Evolutionary conservation across 2,329 filamentous ascomycete species (phyloP).

Genomic region (Neospermospora avenae): DNA sequence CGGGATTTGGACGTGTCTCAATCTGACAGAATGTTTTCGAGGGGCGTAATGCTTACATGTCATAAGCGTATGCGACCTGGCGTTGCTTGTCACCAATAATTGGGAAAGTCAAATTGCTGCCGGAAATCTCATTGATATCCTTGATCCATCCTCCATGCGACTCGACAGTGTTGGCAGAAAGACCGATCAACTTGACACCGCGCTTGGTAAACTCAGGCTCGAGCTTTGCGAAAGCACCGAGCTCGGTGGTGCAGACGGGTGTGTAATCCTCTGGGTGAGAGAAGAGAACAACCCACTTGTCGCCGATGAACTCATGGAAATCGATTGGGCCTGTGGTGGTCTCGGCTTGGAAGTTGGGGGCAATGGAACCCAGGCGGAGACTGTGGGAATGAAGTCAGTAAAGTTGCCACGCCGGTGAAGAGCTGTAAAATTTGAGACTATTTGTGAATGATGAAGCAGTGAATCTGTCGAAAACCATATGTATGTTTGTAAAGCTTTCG

Average conservation of each 20-base stretch:
- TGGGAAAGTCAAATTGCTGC: slow-evolving; percentile 68
- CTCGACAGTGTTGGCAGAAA: slow-evolving; percentile 81
- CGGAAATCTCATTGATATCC: slow-evolving; percentile 78
- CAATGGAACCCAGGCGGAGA: slow-evolving; percentile 62
- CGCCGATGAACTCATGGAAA: slow-evolving; percentile 78
- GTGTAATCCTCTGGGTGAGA: slow-evolving; percentile 89
- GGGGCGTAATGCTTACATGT: slow-evolving; percentile 57
- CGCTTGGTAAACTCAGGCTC: slow-evolving; percentile 84
- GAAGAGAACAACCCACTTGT: slow-evolving; percentile 80
- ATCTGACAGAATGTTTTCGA: background rate
- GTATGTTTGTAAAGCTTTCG: background rate
- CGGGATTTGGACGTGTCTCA: background rate
- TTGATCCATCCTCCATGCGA: slow-evolving; percentile 88
- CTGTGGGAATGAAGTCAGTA: slow-evolving; percentile 34
- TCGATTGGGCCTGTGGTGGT: slow-evolving; percentile 75
- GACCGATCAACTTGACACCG: slow-evolving; percentile 85
- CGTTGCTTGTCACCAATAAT: slow-evolving; percentile 80
- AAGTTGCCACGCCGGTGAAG: background rate
- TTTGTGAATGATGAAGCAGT: background rate
- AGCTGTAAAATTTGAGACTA: background rate
- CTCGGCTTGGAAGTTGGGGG: slow-evolving; percentile 81
- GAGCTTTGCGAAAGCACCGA: slow-evolving; percentile 88
- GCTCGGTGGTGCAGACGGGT: slow-evolving; percentile 92
- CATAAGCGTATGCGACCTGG: slow-evolving; percentile 71
- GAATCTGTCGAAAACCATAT: background rate